Evolutionary conservation across 495 filamentous ascomycete genomes (phyloP).

Genomic region (Penicillium lividum): DNA sequence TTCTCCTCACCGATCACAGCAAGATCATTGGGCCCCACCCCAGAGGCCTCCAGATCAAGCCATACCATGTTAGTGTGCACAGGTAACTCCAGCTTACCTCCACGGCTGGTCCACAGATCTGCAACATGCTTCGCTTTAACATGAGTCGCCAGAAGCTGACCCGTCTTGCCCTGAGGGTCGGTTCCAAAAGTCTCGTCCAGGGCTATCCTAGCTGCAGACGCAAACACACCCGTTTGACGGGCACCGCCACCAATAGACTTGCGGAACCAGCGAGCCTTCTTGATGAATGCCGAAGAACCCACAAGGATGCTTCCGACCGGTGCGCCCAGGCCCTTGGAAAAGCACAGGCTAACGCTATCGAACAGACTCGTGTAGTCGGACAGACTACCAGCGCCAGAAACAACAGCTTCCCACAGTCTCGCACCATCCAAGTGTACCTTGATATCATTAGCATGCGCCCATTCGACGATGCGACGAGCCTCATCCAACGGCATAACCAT

Average conservation of each 20-base stretch:
- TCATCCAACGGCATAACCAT: constrained; percentile 35
- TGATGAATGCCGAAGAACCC: constrained; percentile 64
- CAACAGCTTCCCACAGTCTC: constrained; percentile 34
- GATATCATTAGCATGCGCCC: constrained; percentile 30
- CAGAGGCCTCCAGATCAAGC: constrained; percentile 67
- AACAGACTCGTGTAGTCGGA: constrained; percentile 69
- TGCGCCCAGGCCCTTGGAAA: constrained; percentile 87
- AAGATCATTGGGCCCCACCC: constrained; percentile 45
- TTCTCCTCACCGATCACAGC: constrained; percentile 40
- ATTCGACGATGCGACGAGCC: constrained; percentile 31
- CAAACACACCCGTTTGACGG: constrained; percentile 62
- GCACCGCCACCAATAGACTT: constrained; percentile 85
- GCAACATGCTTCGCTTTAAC: constrained; percentile 64
- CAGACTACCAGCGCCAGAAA: constrained; percentile 53
- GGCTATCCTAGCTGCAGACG: constrained; percentile 48
- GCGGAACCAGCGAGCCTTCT: constrained; percentile 73
- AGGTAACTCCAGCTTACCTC: constrained; percentile 44
- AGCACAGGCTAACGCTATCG: constrained; percentile 81
- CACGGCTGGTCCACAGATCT: constrained; percentile 59
- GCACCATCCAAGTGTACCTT: constrained; percentile 39
- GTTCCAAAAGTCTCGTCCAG: constrained; percentile 63
- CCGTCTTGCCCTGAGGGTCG: constrained; percentile 60
- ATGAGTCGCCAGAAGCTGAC: constrained; percentile 64
- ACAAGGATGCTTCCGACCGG: constrained; percentile 82
- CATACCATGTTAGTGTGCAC: constrained; percentile 93